Base-by-base conservation (phyloP, 352 stramenopile species). In the Globisporangium megalacanthum region DNA sequence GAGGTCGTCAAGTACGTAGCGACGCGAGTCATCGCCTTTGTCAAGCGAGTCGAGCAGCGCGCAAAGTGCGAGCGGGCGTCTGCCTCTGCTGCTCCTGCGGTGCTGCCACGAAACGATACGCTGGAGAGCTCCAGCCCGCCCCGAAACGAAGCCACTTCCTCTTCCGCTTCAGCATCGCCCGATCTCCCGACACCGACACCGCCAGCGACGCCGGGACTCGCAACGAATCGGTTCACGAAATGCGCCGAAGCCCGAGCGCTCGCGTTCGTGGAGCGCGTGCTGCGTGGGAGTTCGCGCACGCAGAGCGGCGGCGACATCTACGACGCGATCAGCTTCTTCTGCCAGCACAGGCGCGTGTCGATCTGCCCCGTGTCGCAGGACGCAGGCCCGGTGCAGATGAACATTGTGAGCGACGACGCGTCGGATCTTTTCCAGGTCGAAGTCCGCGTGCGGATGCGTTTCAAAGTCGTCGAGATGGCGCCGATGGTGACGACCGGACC, bases 221-320 rank as follows among this genome's bases (percentile, higher is more conserved):
- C 25, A 29, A 62, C 60, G 6, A 70, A 76, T 53, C 68, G 70
- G 8, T 73, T 78, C 31, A 58, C 56, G 8, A 72, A 73, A 14
- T 70, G 68, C 46, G 67, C 53, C 4, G 81, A 92, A 56, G 77
- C 75, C 10, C 74, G 65, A 52, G 76, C 75, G 15, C 64, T 92
- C 19, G 62, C 74, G 22, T 90, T 92, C 58, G 76, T 89, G 19
- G 78, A 92, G 54, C 78, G 79, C 17, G 78, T 89, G 3, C 60
- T 92, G 31, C 68, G 82, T 42, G 78, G 77, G 15, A 88, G 78
- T 48, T 82, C 77, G 17, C 68, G 82, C 48, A 92, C 82, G 31
- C 77, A 90, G 66, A 92, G 73, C 25, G 79, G 82, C 13, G 79
- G 82, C 3, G 82, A 92, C 54, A 90, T 92, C 58, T 92, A 90